These are phyloP conservation scores for Exophiala sp. DNA, from an alignment of 2,329 filamentous ascomycete species.

Conservation along the genomic window DNA sequence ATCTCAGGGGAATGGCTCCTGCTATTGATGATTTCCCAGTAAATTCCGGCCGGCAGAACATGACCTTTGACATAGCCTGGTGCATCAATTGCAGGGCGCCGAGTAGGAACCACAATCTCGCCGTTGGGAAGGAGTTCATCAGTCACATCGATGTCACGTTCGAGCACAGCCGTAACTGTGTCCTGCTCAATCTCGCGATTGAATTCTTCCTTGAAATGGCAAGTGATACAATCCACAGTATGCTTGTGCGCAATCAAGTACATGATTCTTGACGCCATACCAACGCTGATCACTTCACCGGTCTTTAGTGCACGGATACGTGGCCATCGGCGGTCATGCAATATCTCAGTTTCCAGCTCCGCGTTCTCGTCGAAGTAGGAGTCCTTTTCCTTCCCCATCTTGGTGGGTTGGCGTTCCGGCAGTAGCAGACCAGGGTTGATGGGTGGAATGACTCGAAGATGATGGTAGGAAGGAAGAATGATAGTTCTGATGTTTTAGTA, in stretches of 20 bases:
- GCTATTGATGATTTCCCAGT: conserved; percentile 4
- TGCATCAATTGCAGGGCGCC: not conserved
- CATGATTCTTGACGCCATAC: conserved; percentile 10
- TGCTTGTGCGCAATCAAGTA: not conserved
- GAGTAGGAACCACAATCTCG: conserved; percentile 1
- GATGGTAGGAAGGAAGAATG: too few species aligned
- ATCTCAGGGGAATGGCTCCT: not conserved
- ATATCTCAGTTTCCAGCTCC: not conserved
- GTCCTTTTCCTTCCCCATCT: not conserved
- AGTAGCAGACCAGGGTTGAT: not conserved
- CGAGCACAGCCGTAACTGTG: conserved; percentile 8
- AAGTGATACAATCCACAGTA: conserved; percentile 1
- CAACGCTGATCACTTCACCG: conserved; percentile 9
- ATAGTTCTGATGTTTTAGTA: too few species aligned
- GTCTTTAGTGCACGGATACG: conserved; percentile 1
- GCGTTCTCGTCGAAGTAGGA: not conserved
- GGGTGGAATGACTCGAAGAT: too few species aligned
- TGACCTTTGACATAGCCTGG: not conserved
- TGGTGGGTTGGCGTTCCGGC: not conserved
- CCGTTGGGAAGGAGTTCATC: conserved; percentile 1
- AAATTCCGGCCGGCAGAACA: conserved; percentile 8
- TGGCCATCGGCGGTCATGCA: conserved; percentile 7
- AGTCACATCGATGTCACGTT: conserved; percentile 9
- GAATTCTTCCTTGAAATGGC: conserved; percentile 9
- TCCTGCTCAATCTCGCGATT: conserved; percentile 11